Conservation (phyloP, 2,329 filamentous ascomycete species). For the Sordariomycetes sp. region DNA sequence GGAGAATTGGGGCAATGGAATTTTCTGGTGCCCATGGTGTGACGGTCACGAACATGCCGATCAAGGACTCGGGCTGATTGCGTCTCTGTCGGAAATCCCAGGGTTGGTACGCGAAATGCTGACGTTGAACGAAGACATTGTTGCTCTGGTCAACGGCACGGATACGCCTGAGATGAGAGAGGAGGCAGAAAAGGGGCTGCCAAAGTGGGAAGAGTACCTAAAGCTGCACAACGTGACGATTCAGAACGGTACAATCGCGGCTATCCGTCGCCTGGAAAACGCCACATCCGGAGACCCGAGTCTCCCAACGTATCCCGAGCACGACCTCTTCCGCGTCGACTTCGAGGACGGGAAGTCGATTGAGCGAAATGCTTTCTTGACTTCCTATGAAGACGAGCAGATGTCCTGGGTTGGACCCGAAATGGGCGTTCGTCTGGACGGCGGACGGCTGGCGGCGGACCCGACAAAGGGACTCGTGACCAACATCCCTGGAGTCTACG, state of each 20-base stretch:
- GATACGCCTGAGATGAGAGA: slow-evolving; percentile 33
- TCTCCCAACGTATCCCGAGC: slow-evolving; percentile 34
- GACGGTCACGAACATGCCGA: slow-evolving; percentile 54
- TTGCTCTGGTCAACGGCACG: slow-evolving; percentile 52
- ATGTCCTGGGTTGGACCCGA: slow-evolving; percentile 33
- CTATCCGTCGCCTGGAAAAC: slow-evolving; percentile 35
- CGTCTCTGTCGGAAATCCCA: slow-evolving; percentile 31
- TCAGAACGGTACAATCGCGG: slow-evolving; percentile 44
- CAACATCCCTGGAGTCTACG: slow-evolving; percentile 45
- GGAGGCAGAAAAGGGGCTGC: slow-evolving; percentile 25
- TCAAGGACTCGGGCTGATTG: slow-evolving; percentile 43
- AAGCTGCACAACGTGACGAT: slow-evolving; percentile 38
- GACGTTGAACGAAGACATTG: slow-evolving; percentile 44
- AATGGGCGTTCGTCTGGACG: slow-evolving; percentile 35
- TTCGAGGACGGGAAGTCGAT: slow-evolving; percentile 30
- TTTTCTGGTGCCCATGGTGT: slow-evolving; percentile 59
- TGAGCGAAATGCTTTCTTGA: slow-evolving; percentile 41
- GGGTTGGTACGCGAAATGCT: slow-evolving; percentile 39
- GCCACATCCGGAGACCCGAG: slow-evolving; percentile 25
- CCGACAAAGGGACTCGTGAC: slow-evolving; percentile 33
- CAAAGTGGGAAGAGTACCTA: slow-evolving; percentile 40
- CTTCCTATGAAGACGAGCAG: slow-evolving; percentile 38
- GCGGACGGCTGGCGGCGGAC: slow-evolving; percentile 33
- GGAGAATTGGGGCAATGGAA: slow-evolving; percentile 48
- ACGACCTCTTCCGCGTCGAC: slow-evolving; percentile 45